Base-by-base conservation (phyloP, 2,329 filamentous ascomycete genomes). In the Scytalidium sp. region DNA sequence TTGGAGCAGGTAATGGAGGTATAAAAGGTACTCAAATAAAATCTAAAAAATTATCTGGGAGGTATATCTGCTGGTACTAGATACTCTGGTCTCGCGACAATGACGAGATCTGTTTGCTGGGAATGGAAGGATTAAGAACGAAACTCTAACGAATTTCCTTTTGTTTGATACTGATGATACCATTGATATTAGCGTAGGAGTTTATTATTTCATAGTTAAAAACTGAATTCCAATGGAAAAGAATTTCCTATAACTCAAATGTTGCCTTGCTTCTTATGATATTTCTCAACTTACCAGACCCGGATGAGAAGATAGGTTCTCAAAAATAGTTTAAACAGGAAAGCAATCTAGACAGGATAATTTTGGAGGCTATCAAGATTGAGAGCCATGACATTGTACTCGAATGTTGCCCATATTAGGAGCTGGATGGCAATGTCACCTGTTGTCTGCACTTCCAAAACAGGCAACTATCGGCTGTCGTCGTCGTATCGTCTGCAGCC, bases 91-190 rank as follows among this genome's bases (percentile, higher is more conserved):
- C 32, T n/a, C 15, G 32, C 32, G 17, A 27, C 25, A 19, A 13
- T 43, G 17, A 43, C 10, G 41, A 41, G 22, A n/a, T n/a, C n/a
- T n/a, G 41, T 10, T 10, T 43, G 17, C 19, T 13, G 15, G 41
- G 19, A 19, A 10, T 13, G 19, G 41, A 25, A 10, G 15, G 32
- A 36, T 15, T 36, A n/a, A 15, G 32, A n/a, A 5, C 17, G 32
- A n/a, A 15, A n/a, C 32, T 36, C 11, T 6, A n/a, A 62, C 60
- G 59, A 62, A 58, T 62, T 56, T 61, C 53, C 42, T 60, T 58
- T 39, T 19, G 6, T 10, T 22, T 46, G 55, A 50, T 59, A 53
- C 45, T 56, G 56, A 53, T 51, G 59, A 63, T 64, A 64, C 59
- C 60, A 63, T 45, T 60, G 57, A 60, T 57, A 46, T 63, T 63